Evolutionary conservation across 768 basidiomycete genomes (phyloP), one percentile per base, ranked within the genome.

Genomic region (Hortiboletus flavorubellus): DNA sequence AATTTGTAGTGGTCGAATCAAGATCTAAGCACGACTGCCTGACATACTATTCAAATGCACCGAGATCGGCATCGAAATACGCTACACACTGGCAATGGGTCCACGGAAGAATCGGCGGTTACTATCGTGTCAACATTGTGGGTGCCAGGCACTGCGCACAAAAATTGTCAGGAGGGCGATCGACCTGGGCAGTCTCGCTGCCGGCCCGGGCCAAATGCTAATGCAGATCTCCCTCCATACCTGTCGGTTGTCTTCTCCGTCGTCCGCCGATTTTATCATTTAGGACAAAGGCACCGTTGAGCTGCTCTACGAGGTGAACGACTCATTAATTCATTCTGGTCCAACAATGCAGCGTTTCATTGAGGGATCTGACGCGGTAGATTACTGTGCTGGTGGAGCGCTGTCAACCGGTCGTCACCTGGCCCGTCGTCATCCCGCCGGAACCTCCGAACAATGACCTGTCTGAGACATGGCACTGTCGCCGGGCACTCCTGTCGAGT

Each of bases 271-370:
- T 33, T n/a, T 45, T 30, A 44, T 44, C 43, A n/a, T 30, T 46
- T 46, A n/a, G 46, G 47, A 46, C 50, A 59, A 41, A n/a, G 7
- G 26, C 11, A 6, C 9, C 26, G 33, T 51, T 21, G 14, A 30
- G 9, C 10, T 18, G 16, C 46, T 33, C 30, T n/a, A 15, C 11
- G 26, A 26, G 31, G 11, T n/a, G 30, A 15, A 12, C 7, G n/a
- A 30, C 30, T 18, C 44, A 31, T 45, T 45, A 45, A 12, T n/a
- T 29, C 46, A 34, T 46, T 59, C 12, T 35, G 12, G 44, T 60
- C 31, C 37, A 60, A 59, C 58, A 59, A 59, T 54, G 58, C 26
- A 26, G 16, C 26, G 30, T 41, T n/a, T 31, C 42, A 46, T 26
- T 35, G 14, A 35, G 15, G 15, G 29, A 21, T 30, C 30, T 15